Evolutionary conservation across 2,329 filamentous ascomycete genomes (phyloP).

Genomic region (Pleurostoma richardsiae): DNA sequence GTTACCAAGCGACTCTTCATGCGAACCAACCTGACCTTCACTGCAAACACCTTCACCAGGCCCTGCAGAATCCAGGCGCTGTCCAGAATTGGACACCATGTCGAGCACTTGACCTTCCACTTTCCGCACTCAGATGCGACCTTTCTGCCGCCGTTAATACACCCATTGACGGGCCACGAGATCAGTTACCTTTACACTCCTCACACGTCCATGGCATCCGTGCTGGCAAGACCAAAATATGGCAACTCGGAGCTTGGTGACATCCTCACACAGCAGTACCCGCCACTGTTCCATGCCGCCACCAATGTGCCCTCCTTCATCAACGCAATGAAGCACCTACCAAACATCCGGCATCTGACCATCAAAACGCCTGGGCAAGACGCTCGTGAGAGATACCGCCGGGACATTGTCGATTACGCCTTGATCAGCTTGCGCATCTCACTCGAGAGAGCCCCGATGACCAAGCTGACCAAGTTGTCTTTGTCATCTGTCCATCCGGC

Average conservation of each 20-base stretch:
- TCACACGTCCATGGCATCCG: slow-evolving; percentile 59
- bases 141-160: slow-evolving; percentile 78
- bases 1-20: slow-evolving; percentile 66
- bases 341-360: slow-evolving; percentile 67
- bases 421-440: slow-evolving; percentile 83
- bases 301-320: slow-evolving; percentile 85
- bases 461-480: slow-evolving; percentile 63
- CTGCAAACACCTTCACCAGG: slow-evolving; percentile 70
- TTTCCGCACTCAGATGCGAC: slow-evolving; percentile 74
- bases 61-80: slow-evolving; percentile 69
- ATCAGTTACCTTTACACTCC: slow-evolving; percentile 79
- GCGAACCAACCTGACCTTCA: slow-evolving; percentile 65
- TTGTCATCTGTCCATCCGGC: slow-evolving; percentile 70
- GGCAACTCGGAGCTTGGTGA: slow-evolving; percentile 74
- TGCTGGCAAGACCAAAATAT: slow-evolving; percentile 67
- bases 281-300: slow-evolving; percentile 82
- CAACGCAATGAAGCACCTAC: slow-evolving; percentile 62
- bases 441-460: slow-evolving; percentile 66
- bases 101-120: slow-evolving; percentile 73
- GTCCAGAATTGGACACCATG: slow-evolving; percentile 70
- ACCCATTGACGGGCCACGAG: slow-evolving; percentile 72
- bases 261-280: slow-evolving; percentile 80
- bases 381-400: slow-evolving; percentile 63
- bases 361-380: slow-evolving; percentile 73
- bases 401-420: slow-evolving; percentile 80